Evolutionary conservation across 805 yeast species (phyloP).

Genomic region (Zygotorulaspora chibaensis): DNA sequence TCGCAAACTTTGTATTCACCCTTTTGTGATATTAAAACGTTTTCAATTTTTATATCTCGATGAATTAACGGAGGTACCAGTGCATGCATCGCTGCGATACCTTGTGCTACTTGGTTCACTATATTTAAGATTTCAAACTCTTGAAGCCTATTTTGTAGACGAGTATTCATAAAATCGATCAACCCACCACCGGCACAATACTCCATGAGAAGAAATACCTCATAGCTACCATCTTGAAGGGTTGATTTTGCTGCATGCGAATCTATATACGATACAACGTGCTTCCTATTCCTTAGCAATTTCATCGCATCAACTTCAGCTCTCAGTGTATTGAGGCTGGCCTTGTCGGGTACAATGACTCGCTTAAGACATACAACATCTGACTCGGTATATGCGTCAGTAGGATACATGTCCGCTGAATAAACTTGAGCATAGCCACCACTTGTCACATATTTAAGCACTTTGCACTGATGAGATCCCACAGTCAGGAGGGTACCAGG

Average conservation of each 20-base stretch:
- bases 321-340: conserved; percentile 71
- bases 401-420: conserved; percentile 64
- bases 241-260: conserved; percentile 83
- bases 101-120: conserved; percentile 65
- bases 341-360: conserved; percentile 91
- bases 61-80: conserved; percentile 67
- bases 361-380: conserved; percentile 79
- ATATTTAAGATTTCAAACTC: conserved; percentile 66
- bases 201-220: conserved; percentile 77
- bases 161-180: conserved; percentile 74
- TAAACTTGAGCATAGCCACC: conserved; percentile 98
- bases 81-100: conserved; percentile 75
- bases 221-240: conserved; percentile 53
- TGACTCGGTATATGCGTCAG: conserved; percentile 45
- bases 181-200: conserved; percentile 70
- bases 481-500: conserved; percentile 80
- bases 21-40: conserved; percentile 58
- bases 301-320: conserved; percentile 99
- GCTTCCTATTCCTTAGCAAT: conserved; percentile 68
- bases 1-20: conserved; percentile 70
- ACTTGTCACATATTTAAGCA: conserved; percentile 69
- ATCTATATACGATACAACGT: conserved; percentile 87
- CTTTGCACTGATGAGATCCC: conserved; percentile 72
- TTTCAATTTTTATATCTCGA: conserved; percentile 79
- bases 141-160: conserved; percentile 59